phyloP scores from a whole-genome alignment of 306 rosid species.

The Cucurbita argyrosperma region DNA sequence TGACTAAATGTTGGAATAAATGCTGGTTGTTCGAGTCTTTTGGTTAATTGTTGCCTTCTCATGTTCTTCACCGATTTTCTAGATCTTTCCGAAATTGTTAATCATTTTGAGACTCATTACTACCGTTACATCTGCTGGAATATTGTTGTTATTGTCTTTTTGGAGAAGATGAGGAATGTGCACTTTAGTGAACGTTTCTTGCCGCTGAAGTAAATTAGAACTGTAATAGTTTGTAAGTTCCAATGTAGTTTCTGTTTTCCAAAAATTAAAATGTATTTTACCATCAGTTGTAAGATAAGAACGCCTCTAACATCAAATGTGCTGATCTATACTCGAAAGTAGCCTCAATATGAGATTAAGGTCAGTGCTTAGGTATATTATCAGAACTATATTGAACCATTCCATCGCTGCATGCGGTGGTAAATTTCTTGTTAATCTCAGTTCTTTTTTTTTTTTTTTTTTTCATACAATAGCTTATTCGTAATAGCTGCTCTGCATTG shows the following conservation, averaged over 20 bases:
- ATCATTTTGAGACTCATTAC: not conserved
- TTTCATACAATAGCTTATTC: not conserved
- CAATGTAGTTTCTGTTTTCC: not conserved
- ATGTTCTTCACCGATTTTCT: not conserved
- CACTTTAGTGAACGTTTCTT: not conserved
- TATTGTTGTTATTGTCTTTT: not conserved
- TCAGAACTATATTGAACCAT: not conserved
- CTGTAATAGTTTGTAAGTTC: not conserved
- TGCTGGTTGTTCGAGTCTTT: not conserved
- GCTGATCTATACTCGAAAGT: not conserved
- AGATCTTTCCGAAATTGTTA: not conserved
- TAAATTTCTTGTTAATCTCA: not conserved
- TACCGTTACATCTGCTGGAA: not conserved
- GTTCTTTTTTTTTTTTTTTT: not conserved
- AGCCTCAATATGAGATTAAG: not conserved
- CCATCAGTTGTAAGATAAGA: not conserved
- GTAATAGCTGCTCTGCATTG: not conserved
- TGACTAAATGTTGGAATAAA: constrained; percentile 22
- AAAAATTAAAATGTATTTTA: not conserved
- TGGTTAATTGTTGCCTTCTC: not conserved
- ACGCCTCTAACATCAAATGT: not conserved
- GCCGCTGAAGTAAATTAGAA: not conserved
- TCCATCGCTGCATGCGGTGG: not conserved
- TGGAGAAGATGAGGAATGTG: not conserved
- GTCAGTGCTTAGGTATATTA: not conserved